Percentiles rank a stretch among this genome's conserved stretches.
phyloP scores from a whole-genome alignment of 257 asterid genomes.

The Rubia yunnanensis region DNA sequence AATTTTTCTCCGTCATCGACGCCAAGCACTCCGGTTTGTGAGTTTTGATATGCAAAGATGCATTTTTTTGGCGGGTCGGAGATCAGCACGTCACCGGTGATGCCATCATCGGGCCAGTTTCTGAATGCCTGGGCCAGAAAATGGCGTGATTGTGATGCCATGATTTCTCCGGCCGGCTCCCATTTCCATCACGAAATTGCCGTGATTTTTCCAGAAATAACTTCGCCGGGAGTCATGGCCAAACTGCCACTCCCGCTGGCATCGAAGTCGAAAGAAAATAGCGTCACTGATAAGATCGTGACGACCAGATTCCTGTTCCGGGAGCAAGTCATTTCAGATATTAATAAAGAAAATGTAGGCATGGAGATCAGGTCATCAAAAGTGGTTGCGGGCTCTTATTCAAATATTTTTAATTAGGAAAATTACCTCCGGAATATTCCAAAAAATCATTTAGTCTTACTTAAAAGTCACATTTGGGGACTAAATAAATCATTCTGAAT shows the following conservation, averaged over 20 bases:
- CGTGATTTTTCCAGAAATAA: slow-evolving; percentile 8
- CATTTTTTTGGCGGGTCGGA: no score
- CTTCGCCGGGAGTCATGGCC: slow-evolving; percentile 3
- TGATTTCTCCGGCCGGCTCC: neutral
- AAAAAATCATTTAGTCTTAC: no score
- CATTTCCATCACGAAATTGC: slow-evolving; percentile 6
- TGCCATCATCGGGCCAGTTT: no score
- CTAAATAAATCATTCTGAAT: no score
- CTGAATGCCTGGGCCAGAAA: slow-evolving; percentile 10
- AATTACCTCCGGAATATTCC: no score
- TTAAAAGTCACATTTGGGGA: no score
- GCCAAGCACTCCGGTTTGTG: no score
- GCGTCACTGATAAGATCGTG: neutral
- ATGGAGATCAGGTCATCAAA: neutral
- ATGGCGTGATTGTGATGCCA: neutral
- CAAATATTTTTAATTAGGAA: no score
- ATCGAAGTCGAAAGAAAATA: neutral
- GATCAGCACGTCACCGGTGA: no score
- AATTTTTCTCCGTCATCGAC: no score
- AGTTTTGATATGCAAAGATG: no score
- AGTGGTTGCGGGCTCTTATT: slow-evolving; percentile 15
- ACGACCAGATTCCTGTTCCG: slow-evolving; percentile 11
- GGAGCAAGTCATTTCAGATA: neutral
- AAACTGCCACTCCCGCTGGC: neutral
- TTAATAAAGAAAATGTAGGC: slow-evolving; percentile 4